Base-by-base conservation (phyloP, 768 basidiomycete genomes). In the Lanmaoa rubissima region DNA sequence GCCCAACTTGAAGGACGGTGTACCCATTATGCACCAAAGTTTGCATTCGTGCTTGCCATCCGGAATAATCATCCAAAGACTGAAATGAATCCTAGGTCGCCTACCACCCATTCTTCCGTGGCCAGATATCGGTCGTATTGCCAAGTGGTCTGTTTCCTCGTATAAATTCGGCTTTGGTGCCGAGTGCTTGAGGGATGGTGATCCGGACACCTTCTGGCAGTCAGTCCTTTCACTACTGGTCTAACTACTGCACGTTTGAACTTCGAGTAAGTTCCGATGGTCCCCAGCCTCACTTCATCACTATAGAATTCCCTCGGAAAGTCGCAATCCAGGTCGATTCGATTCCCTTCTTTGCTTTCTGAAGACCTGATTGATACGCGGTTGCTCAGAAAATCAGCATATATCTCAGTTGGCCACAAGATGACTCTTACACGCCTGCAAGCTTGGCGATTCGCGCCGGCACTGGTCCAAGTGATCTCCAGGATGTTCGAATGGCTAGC, bases 151-250 rank as follows among this genome's bases (percentile, higher is more conserved):
- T 12, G 96, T 98, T 4, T 98, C 95, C 13, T 94, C 91, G 0
- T 93, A 84, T 75, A 99, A 99, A 71, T 97, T 95, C 60, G 95
- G 95, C 1, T 98, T 95, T 69, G 94, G 96, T 9, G 86, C 93
- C 39, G 94, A 97, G 68, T 94, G 94, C 71, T 77, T 98, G 43
- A 81, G 86, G 28, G 95, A 98, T 64, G 83, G 84, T 35, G 90
- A 96, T 66, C 87, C 91, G 32, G 88, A 91, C 40, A 98, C 95
- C 0, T 96, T 98, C 69, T 98, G 97, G 97, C 97, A 98, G 95
- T 98, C 71, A 71, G 93, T 80, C 9, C 39, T 31, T 48, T 52
- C 19, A 50, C 17, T 39, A 1, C 16, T 34, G 16, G 14, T 51
- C 28, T 35, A 1, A 21, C 26, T 49, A 19, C 54, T 38, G 16